These are phyloP conservation scores for Papiliotrema nemorosa DNA, from an alignment of 1,284 basidiomycete genomes.

Conservation along the genomic window DNA sequence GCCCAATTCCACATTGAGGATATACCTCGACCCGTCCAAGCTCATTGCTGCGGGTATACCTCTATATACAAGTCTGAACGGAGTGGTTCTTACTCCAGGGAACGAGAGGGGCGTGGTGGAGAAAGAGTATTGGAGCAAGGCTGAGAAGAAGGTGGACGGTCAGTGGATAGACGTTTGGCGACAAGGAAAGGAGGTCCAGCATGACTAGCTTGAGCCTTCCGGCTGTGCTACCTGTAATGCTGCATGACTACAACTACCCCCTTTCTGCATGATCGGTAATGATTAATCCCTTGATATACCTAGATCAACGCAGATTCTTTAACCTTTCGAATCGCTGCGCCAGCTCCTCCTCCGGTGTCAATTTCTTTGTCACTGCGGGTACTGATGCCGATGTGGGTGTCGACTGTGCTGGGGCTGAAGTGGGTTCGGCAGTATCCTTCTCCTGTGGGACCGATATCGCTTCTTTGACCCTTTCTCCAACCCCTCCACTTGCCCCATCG, in stretches of 20 bases:
- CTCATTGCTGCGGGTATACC: constrained; percentile 38
- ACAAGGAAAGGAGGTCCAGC: constrained; percentile 25
- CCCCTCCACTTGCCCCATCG: constrained; percentile 6
- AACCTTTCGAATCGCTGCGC: constrained; percentile 41
- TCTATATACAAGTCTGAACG: constrained; percentile 44
- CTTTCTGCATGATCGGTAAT: too few species aligned
- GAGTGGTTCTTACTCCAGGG: constrained; percentile 48
- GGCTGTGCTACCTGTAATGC: too few species aligned
- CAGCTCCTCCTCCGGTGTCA: constrained; percentile 40
- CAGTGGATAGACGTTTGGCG: constrained; percentile 34
- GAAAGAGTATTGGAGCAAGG: constrained; percentile 37
- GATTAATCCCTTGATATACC: too few species aligned
- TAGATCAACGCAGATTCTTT: constrained; percentile 30
- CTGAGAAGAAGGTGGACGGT: constrained; percentile 24
- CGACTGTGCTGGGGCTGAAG: neutral
- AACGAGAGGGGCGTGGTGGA: constrained; percentile 31
- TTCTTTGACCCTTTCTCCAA: constrained; percentile 3
- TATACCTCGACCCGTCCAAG: constrained; percentile 42
- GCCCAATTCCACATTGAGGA: constrained; percentile 39
- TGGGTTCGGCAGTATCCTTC: neutral
- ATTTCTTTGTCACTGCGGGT: constrained; percentile 18
- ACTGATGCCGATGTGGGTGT: neutral
- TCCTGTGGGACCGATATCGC: neutral
- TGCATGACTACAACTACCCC: too few species aligned
- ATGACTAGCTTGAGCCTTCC: too few species aligned